These are phyloP conservation scores for Clitocybe nebularis DNA, from an alignment of 1,284 basidiomycete species.

Conservation along the genomic window DNA sequence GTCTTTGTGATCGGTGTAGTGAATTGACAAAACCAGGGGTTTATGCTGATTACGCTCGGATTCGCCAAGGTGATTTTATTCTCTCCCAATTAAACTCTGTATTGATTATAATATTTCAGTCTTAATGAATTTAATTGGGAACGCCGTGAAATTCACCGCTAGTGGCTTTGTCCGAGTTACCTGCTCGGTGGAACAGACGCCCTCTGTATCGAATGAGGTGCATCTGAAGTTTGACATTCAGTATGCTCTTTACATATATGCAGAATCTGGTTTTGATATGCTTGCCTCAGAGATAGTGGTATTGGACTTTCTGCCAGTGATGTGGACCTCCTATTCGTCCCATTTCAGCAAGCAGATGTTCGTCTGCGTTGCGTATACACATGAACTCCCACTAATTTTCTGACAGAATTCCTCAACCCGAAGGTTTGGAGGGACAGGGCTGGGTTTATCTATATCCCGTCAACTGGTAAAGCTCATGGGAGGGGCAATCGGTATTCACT, in stretches of 20 bases:
- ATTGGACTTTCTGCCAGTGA: conserved; percentile 63
- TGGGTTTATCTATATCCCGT: conserved; percentile 68
- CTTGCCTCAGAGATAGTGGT: conserved; percentile 52
- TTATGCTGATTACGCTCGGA: conserved; percentile 66
- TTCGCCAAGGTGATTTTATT: conserved; percentile 52
- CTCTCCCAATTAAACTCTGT: neutral
- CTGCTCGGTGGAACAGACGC: conserved; percentile 47
- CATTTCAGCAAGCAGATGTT: conserved; percentile 69
- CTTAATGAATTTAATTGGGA: conserved; percentile 71
- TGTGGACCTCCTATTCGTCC: conserved; percentile 61
- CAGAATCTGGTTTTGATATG: neutral
- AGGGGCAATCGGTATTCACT: conserved; percentile 64
- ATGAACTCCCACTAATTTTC: neutral
- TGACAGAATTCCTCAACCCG: conserved; percentile 62
- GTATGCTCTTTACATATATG: conserved; percentile 29
- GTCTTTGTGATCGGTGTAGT: neutral
- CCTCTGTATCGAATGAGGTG: conserved; percentile 38
- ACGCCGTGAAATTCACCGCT: conserved; percentile 70
- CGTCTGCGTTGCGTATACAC: neutral
- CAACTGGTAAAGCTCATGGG: conserved; percentile 72
- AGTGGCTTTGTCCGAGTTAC: conserved; percentile 57
- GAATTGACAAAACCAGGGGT: conserved; percentile 44
- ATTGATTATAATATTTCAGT: conserved; percentile 33
- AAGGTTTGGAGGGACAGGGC: conserved; percentile 66
- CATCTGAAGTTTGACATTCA: conserved; percentile 62